Base-by-base conservation (phyloP, 192 early-diverging fungal species). In the Coemansia sp. region DNA sequence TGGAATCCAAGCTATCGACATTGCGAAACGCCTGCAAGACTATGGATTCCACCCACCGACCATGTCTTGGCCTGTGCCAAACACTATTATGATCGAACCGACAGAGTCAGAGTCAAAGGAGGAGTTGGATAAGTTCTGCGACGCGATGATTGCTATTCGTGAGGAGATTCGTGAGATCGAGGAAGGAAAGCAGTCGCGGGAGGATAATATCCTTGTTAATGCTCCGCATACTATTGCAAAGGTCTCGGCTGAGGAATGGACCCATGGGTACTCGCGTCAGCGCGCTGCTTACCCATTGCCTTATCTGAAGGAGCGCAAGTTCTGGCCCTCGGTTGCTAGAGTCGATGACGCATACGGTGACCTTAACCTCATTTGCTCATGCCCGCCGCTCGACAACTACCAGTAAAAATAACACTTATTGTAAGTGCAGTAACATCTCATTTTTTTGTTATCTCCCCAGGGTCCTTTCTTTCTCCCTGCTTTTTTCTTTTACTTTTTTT, bases 51-150 rank as follows among this genome's bases (percentile, higher is more conserved):
- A 99, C 85, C 90, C 89, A 38, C 98, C 98, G 38, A 99, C 98
- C 75, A 99, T 99, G 98, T 97, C 96, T 19, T 99, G 95, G 91
- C 98, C 98, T 23, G 96, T 98, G 26, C 86, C 94, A 67, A 97
- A 98, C 89, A 99, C 98, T 13, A 90, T 99, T 53, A 99, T 99
- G 98, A 91, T 99, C 71, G 98, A 99, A 86, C 98, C 98, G 17
- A 99, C 98, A 55, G 98, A 99, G 77, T 96, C 94, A 64, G 98
- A 99, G 82, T 86, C 88, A 70, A 90, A 91, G 75, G 88, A 82
- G 68, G 98, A 99, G 84, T 82, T 99, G 17, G 98, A 99, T 84
- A 88, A 94, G 42, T 99, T 99, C 89, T 95, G 93, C 69, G 96
- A 98, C 80, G 98, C 98, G 46, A 93, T 99, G 93, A 95, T 99